A percentile compares a stretch with the other conserved stretches of the same genome.
Evolutionary conservation across 768 basidiomycete species (phyloP).

Genomic region (Daedaleopsis nitida): DNA sequence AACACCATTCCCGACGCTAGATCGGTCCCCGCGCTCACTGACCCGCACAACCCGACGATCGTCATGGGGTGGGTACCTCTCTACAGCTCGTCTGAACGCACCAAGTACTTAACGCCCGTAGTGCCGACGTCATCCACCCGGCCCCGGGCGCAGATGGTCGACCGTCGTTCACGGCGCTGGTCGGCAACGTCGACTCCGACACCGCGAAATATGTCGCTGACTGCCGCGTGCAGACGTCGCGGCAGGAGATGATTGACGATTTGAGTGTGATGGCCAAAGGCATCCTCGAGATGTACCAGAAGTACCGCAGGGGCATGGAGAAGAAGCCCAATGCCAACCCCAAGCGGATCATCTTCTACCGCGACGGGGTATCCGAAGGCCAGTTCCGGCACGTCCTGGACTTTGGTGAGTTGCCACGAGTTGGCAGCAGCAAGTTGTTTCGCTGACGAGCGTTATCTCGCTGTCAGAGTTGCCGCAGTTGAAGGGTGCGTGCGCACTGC

Average conservation of each 20-base stretch:
- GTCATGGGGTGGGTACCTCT: slow-evolving; percentile 58
- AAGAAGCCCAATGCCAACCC: slow-evolving; percentile 49
- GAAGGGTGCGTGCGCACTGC: slow-evolving; percentile 13
- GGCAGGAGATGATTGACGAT: slow-evolving; percentile 78
- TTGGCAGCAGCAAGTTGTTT: neutral
- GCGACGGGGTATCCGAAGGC: slow-evolving; percentile 62
- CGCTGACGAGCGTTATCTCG: neutral
- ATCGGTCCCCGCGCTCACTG: slow-evolving; percentile 64
- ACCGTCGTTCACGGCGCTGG: slow-evolving; percentile 81
- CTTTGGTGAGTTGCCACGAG: slow-evolving; percentile 41
- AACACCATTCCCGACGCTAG: slow-evolving; percentile 75
- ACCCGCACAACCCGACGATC: slow-evolving; percentile 73
- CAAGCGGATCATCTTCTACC: slow-evolving; percentile 74
- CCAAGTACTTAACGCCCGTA: slow-evolving; percentile 1
- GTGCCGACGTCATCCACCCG: slow-evolving; percentile 85
- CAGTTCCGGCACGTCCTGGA: slow-evolving; percentile 54
- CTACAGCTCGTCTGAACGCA: neutral
- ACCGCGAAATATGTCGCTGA: slow-evolving; percentile 70
- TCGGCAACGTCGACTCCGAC: slow-evolving; percentile 77
- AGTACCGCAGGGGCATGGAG: slow-evolving; percentile 58
- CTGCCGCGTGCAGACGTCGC: slow-evolving; percentile 64
- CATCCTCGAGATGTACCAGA: slow-evolving; percentile 57
- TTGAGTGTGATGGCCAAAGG: slow-evolving; percentile 60
- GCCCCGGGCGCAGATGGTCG: slow-evolving; percentile 77
- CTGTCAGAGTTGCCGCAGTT: slow-evolving; percentile 20